Percentiles rank a stretch among this genome's conserved stretches.
These are phyloP conservation scores for Chrysoporthe puriensis DNA, from an alignment of 2,329 filamentous ascomycete genomes.

Conservation along the genomic window DNA sequence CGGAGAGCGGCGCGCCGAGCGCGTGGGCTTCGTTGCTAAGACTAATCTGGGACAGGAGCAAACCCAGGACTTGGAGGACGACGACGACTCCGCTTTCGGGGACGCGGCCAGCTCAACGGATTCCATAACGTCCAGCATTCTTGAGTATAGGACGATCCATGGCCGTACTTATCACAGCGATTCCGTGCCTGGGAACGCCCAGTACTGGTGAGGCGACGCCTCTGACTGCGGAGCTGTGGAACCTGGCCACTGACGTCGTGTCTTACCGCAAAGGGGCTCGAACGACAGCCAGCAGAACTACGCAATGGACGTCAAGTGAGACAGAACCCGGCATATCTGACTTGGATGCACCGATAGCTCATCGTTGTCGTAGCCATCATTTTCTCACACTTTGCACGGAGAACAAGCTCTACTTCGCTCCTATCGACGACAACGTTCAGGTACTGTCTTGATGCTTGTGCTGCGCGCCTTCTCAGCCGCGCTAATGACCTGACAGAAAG, in stretches of 20 bases:
- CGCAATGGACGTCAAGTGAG: conserved; percentile 38
- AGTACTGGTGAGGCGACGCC: conserved; percentile 24
- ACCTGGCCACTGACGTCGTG: conserved; percentile 3
- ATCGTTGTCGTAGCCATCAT: conserved; percentile 33
- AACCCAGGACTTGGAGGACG: conserved; percentile 20
- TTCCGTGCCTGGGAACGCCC: conserved; percentile 22
- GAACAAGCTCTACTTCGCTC: conserved; percentile 34
- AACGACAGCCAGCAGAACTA: conserved; percentile 41
- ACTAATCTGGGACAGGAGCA: conserved; percentile 7
- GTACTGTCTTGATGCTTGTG: background rate
- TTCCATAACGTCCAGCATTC: conserved; percentile 26
- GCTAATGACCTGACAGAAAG: conserved; percentile 29
- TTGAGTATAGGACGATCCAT: conserved; percentile 28
- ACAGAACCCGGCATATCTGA: no score
- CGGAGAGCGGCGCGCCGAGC: background rate
- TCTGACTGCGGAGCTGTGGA: background rate
- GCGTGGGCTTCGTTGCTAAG: conserved; percentile 1
- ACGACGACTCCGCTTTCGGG: conserved; percentile 27
- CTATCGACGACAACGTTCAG: conserved; percentile 31
- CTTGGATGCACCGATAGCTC: background rate
- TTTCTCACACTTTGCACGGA: conserved; percentile 32
- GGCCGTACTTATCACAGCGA: conserved; percentile 29
- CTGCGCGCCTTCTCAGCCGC: no score
- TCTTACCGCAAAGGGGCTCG: conserved; percentile 25
- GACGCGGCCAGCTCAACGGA: conserved; percentile 28